These are phyloP conservation scores for Penicillium angulare DNA, from an alignment of 495 filamentous ascomycete species.

Conservation along the genomic window DNA sequence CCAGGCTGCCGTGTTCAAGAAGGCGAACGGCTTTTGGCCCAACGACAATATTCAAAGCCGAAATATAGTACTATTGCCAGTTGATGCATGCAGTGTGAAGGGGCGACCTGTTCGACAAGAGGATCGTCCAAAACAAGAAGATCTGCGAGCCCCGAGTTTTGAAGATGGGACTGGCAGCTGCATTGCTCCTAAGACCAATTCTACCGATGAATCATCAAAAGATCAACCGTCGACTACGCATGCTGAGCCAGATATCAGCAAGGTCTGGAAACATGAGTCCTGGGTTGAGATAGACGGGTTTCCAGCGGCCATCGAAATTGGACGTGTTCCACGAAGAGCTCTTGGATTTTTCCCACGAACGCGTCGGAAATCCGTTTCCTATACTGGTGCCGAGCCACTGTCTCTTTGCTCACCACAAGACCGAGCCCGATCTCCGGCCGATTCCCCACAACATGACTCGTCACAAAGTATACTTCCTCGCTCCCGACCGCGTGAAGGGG, in stretches of 20 bases:
- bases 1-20: constrained; percentile 71
- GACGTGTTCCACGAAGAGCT: constrained; percentile 73
- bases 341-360: constrained; percentile 91
- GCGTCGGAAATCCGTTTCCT: constrained; percentile 70
- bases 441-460: constrained; percentile 26
- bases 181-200: constrained; percentile 33
- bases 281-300: constrained; percentile 80
- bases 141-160: constrained; percentile 30
- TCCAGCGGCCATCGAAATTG: constrained; percentile 74
- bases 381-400: constrained; percentile 41
- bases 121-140: constrained; percentile 34
- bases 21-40: constrained; percentile 91
- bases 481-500: constrained; percentile 16
- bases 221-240: constrained; percentile 21
- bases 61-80: constrained; percentile 77
- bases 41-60: constrained; percentile 84
- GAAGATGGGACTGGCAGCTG: constrained; percentile 43
- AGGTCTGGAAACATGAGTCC: constrained; percentile 77
- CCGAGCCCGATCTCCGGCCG: constrained; percentile 37
- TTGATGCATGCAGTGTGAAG: constrained; percentile 85
- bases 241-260: constrained; percentile 44
- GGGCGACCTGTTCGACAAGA: constrained; percentile 51
- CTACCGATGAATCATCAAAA: constrained; percentile 14
- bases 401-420: constrained; percentile 34
- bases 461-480: constrained; percentile 20